Percentiles rank a stretch among this genome's conserved stretches.
phyloP scores from a whole-genome alignment of 2,329 filamentous ascomycete genomes.

The Chaetomium olivaceum region DNA sequence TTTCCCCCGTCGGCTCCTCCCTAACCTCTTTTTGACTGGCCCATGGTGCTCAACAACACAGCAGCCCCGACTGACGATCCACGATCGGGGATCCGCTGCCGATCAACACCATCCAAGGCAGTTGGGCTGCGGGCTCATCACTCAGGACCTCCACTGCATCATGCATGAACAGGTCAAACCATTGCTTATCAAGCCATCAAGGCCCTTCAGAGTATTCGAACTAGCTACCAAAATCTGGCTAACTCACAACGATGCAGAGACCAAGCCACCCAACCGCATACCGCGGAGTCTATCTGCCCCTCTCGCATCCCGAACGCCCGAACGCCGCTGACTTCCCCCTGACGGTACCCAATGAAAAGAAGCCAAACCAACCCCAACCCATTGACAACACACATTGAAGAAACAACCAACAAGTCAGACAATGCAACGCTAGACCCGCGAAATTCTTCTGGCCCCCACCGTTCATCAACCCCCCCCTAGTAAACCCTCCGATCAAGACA shows the following conservation, averaged over 20 bases:
- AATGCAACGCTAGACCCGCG: background rate
- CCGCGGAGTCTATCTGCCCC: background rate
- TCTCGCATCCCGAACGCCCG: background rate
- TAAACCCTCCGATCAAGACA: background rate
- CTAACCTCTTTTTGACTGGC: background rate
- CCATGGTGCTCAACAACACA: background rate
- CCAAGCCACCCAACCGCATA: background rate
- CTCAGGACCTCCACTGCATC: background rate
- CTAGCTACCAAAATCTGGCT: background rate
- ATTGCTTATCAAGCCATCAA: background rate
- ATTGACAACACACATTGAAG: background rate
- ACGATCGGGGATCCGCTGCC: constrained; percentile 1
- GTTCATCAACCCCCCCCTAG: background rate
- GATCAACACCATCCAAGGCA: background rate
- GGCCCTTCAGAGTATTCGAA: background rate
- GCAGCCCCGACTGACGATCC: background rate
- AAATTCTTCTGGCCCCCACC: background rate
- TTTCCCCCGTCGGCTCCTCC: background rate
- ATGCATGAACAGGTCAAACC: background rate
- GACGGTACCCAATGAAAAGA: constrained; percentile 3
- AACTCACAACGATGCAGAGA: background rate
- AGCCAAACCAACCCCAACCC: background rate
- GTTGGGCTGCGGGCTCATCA: background rate
- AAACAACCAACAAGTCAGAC: background rate
- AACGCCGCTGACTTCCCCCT: background rate